These are phyloP conservation scores for Gaertneriomyces semiglobifer DNA, from an alignment of 192 early-diverging fungal species.

Conservation along the genomic window DNA sequence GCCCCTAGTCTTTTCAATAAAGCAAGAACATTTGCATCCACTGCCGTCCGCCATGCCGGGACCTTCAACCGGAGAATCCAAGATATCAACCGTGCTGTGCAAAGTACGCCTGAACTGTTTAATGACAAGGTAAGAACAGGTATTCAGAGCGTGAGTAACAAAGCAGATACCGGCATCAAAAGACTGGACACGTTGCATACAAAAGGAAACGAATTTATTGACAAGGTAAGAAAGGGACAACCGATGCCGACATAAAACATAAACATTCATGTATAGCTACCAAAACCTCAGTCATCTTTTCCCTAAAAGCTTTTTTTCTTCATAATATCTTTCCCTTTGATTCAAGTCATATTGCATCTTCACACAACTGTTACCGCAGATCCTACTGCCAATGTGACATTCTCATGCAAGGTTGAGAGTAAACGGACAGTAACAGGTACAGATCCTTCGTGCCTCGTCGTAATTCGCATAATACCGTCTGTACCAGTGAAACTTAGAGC, in stretches of 20 bases:
- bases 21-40: constrained; percentile 2
- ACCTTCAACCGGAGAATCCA: neutral
- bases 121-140: neutral
- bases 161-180: too few species aligned
- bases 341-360: too few species aligned
- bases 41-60: neutral
- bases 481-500: constrained; percentile 4
- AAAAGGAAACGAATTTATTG: too few species aligned
- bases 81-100: neutral
- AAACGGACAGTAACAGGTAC: too few species aligned
- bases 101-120: constrained; percentile 1
- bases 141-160: too few species aligned
- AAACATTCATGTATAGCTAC: too few species aligned
- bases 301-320: too few species aligned
- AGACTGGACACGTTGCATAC: too few species aligned
- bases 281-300: too few species aligned
- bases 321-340: too few species aligned
- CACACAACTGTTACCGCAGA: neutral
- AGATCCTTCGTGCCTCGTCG: neutral
- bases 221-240: too few species aligned
- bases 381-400: constrained; percentile 16
- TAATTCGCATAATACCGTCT: neutral
- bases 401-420: constrained; percentile 1
- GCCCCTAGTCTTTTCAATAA: neutral
- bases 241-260: too few species aligned